phyloP scores from a whole-genome alignment of 768 basidiomycete species.

The Lactarius sp. region DNA sequence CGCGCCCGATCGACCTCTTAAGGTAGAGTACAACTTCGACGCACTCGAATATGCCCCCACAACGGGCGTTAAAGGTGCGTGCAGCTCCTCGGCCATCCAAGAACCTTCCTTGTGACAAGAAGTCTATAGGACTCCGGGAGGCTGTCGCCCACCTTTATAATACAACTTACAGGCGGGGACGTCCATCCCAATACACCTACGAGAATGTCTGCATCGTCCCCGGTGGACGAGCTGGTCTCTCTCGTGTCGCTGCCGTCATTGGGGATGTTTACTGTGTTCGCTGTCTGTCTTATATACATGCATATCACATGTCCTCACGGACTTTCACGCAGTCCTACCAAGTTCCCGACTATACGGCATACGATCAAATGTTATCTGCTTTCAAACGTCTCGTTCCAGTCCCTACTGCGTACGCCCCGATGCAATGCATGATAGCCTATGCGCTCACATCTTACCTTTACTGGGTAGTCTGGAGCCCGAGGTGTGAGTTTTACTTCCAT shows the following conservation, averaged over 20 bases:
- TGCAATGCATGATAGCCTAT: neutral
- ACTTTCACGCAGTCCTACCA: slow-evolving; percentile 62
- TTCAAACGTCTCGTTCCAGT: slow-evolving; percentile 90
- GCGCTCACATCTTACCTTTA: neutral
- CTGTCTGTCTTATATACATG: slow-evolving; percentile 11
- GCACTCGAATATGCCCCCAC: slow-evolving; percentile 90
- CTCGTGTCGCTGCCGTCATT: slow-evolving; percentile 87
- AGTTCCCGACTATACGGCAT: slow-evolving; percentile 88
- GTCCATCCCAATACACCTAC: slow-evolving; percentile 77
- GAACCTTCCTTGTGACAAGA: neutral
- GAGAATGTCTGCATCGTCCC: slow-evolving; percentile 96
- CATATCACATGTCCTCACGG: slow-evolving; percentile 4
- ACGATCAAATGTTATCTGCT: slow-evolving; percentile 76
- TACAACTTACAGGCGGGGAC: slow-evolving; percentile 75
- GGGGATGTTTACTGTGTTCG: slow-evolving; percentile 79
- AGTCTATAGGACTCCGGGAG: slow-evolving; percentile 63
- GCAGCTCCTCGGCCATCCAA: neutral
- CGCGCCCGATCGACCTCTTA: slow-evolving; percentile 59
- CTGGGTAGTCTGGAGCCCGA: slow-evolving; percentile 34
- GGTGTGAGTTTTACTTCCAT: slow-evolving; percentile 27
- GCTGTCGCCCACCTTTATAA: slow-evolving; percentile 92
- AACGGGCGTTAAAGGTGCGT: slow-evolving; percentile 76
- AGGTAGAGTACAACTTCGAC: slow-evolving; percentile 62
- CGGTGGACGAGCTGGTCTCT: slow-evolving; percentile 85
- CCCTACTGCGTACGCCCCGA: slow-evolving; percentile 66